A percentile compares a stretch with the other conserved stretches of the same genome.
These are phyloP conservation scores for Aspergillus pseudonomiae DNA, from an alignment of 2,329 filamentous ascomycete species.

Conservation along the genomic window DNA sequence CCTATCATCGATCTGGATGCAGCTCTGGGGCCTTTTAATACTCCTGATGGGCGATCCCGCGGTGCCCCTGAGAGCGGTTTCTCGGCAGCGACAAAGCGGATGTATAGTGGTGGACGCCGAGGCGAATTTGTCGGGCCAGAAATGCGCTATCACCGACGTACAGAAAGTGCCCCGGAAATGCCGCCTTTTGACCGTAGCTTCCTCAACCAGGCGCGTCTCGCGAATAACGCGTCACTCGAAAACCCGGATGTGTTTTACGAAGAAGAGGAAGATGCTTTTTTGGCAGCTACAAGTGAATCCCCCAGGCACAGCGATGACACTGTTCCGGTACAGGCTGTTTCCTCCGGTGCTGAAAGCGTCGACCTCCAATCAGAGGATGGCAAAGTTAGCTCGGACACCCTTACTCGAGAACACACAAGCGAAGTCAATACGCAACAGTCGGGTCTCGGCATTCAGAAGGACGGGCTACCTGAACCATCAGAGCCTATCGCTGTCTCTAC, in stretches of 20 bases:
- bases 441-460: conserved; percentile 30
- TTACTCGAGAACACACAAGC: conserved; percentile 26
- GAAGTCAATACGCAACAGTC: conserved; percentile 17
- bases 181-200: conserved; percentile 50
- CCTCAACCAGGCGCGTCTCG: conserved; percentile 41
- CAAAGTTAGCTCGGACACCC: conserved; percentile 29
- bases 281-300: conserved; percentile 43
- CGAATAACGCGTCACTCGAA: conserved; percentile 42
- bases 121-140: conserved; percentile 52
- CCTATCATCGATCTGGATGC: conserved; percentile 93
- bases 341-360: conserved; percentile 19
- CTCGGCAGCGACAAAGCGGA: conserved; percentile 44
- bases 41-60: conserved; percentile 50
- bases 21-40: conserved; percentile 89
- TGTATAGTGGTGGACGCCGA: conserved; percentile 53
- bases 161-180: conserved; percentile 54
- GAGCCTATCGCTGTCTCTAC: not conserved
- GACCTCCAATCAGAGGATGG: conserved; percentile 25
- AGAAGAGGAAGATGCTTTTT: conserved; percentile 54
- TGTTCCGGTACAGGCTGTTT: conserved; percentile 9
- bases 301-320: conserved; percentile 24
- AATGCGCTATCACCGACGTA: conserved; percentile 53
- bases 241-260: conserved; percentile 54
- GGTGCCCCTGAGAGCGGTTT: conserved; percentile 39
- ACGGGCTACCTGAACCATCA: conserved; percentile 9